A percentile compares a stretch with the other conserved stretches of the same genome.
These are phyloP conservation scores for Stygiomarasmius scandens DNA, from an alignment of 1,284 basidiomycete species.

Conservation along the genomic window DNA sequence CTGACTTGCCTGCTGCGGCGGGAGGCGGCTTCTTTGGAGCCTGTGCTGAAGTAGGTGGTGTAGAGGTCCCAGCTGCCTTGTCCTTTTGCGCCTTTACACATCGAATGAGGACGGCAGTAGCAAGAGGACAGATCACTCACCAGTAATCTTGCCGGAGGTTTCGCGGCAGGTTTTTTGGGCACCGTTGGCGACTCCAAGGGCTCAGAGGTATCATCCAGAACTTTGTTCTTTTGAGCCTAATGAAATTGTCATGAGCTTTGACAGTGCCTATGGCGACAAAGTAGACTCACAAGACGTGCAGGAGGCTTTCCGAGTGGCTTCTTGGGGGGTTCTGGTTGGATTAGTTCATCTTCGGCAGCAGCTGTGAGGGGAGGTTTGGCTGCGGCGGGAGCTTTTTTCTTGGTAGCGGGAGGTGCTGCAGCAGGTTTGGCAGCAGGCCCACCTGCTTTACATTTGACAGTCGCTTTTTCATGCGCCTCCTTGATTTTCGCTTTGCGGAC, in stretches of 20 bases:
- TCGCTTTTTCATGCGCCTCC: conserved; percentile 89
- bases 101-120: not conserved
- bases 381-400: conserved; percentile 42
- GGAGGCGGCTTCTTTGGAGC: conserved; percentile 30
- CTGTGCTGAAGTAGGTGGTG: conserved; percentile 20
- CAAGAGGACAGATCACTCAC: conserved; percentile 30
- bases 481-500: conserved; percentile 93
- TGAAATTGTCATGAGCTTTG: conserved; percentile 10
- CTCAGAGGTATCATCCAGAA: conserved; percentile 28
- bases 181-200: conserved; percentile 16
- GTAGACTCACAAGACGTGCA: conserved; percentile 45
- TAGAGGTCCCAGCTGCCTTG: conserved; percentile 32
- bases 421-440: conserved; percentile 40
- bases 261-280: no score
- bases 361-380: conserved; percentile 29
- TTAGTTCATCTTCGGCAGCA: conserved; percentile 28
- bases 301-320: conserved; percentile 51
- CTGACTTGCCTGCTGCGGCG: conserved; percentile 54
- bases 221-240: conserved; percentile 58
- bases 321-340: conserved; percentile 34
- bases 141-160: conserved; percentile 52
- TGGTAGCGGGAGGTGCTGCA: conserved; percentile 42
- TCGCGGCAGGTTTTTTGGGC: conserved; percentile 36
- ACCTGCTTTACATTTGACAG: conserved; percentile 82
- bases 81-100: conserved; percentile 58